Percentiles rank a stretch among this genome's conserved stretches.
phyloP scores from a whole-genome alignment of 495 filamentous ascomycete genomes.

The Penicillium nucicola region DNA sequence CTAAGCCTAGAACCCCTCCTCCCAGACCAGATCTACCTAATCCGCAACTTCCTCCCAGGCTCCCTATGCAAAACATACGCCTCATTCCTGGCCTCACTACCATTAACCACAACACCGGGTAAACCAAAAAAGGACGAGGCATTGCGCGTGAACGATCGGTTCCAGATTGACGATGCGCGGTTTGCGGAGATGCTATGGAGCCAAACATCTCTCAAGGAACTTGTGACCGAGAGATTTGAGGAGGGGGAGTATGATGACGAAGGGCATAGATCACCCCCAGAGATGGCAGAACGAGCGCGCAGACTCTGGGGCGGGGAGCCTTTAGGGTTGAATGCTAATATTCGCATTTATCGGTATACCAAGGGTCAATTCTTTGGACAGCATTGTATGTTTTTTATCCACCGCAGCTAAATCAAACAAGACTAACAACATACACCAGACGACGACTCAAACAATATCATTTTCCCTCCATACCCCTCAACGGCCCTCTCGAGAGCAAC shows the following conservation, averaged over 20 bases:
- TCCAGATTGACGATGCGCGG: constrained; percentile 70
- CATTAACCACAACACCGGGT: constrained; percentile 76
- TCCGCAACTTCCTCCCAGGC: constrained; percentile 75
- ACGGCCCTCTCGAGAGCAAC: constrained; percentile 28
- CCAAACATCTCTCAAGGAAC: constrained; percentile 33
- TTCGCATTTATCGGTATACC: constrained; percentile 86
- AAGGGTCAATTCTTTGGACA: constrained; percentile 86
- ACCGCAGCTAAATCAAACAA: not conserved
- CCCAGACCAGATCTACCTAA: constrained; percentile 67
- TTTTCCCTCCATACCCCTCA: constrained; percentile 43
- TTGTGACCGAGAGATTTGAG: constrained; percentile 18
- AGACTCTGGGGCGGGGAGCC: constrained; percentile 76
- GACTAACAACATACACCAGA: constrained; percentile 41
- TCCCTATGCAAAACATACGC: constrained; percentile 79
- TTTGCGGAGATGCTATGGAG: constrained; percentile 78
- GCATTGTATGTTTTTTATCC: constrained; percentile 62
- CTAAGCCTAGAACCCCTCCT: constrained; percentile 59
- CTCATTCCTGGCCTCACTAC: constrained; percentile 69
- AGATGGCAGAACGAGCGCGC: constrained; percentile 6
- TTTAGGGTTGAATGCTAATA: constrained; percentile 85
- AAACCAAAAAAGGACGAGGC: constrained; percentile 84
- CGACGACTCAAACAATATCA: constrained; percentile 72
- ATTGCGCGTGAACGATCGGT: constrained; percentile 85
- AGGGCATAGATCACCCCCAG: constrained; percentile 16
- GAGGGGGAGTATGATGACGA: constrained; percentile 36